Conservation (phyloP, 2,329 filamentous ascomycete genomes). For the Huntiella moniliformis region DNA sequence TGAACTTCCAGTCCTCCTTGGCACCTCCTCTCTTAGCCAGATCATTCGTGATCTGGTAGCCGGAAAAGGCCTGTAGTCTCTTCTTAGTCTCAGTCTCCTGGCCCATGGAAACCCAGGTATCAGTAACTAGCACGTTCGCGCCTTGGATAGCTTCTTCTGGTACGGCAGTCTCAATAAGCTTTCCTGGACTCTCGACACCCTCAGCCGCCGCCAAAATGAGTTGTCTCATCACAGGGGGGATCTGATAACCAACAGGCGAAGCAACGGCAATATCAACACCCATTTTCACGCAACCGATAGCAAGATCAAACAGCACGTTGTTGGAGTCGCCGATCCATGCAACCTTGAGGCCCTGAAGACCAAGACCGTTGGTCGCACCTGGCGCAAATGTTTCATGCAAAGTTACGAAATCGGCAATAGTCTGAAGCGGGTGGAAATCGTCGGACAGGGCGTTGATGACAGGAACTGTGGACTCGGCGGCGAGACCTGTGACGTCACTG, state of each 20-base stretch:
- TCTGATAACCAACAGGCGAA: conserved; percentile 67
- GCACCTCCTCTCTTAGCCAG: conserved; percentile 71
- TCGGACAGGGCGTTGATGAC: conserved; percentile 81
- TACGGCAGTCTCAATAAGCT: conserved; percentile 53
- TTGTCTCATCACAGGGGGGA: conserved; percentile 54
- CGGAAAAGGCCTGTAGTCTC: conserved; percentile 62
- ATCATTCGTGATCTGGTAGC: conserved; percentile 80
- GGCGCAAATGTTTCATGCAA: conserved; percentile 54
- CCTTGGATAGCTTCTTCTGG: conserved; percentile 73
- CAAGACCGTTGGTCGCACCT: conserved; percentile 27
- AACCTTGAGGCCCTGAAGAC: conserved; percentile 68
- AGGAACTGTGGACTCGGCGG: conserved; percentile 55
- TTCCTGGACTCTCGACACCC: conserved; percentile 39
- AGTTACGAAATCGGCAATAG: conserved; percentile 83
- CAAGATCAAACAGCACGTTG: conserved; percentile 88
- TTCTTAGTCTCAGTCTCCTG: conserved; percentile 72
- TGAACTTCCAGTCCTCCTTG: conserved; percentile 84
- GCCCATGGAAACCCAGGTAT: conserved; percentile 98
- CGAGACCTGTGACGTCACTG: conserved; percentile 52
- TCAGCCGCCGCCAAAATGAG: conserved; percentile 48
- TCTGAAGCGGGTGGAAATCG: conserved; percentile 85
- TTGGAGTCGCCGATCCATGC: conserved; percentile 96
- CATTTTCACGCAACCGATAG: conserved; percentile 70
- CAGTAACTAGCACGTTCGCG: conserved; percentile 81
- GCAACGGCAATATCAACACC: conserved; percentile 77